Evolutionary conservation across 768 basidiomycete species (phyloP), one percentile per base, ranked within the genome.

Genomic region (Saitozyma podzolica): DNA sequence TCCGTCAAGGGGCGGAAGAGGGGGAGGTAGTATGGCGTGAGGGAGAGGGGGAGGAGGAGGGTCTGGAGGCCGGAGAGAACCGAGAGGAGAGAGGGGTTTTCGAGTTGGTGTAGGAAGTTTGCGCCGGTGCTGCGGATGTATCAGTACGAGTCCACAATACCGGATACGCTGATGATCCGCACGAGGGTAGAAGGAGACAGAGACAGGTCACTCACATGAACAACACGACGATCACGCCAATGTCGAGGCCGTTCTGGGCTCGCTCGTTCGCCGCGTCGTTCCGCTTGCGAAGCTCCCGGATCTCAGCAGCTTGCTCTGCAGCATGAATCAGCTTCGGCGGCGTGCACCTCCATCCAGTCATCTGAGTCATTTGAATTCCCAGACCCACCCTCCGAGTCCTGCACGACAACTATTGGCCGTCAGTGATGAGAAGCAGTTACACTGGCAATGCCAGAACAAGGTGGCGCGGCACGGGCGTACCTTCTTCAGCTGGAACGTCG

Each of bases 281-380:
- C 63, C 65, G 61, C 20, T 40, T 37, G 41, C 62, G 45, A 17
- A 75, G 47, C 5, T 55, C 17, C 17, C 45, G 41, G 29, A 75
- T 72, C 62, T 75, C 68, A 1, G 54, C 54, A 11, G 72, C 73
- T 58, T 75, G 73, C 39, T 67, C 70, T 74, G 54, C 43, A 48
- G 19, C 5, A 19, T 58, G 14, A 45, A 45, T 49, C 17, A 60
- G 37, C 17, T 39, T 14, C 40, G 40, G 48, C 17, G 40, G 48
- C 17, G 11, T 49, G 40, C 39, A 47, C 57, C 14, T 54, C 47
- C 49, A 48, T 40, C 0, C 41, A 40, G 4, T 40, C 41, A 17
- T 20, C 13, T 6, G 1, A 7, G 8, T 11, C 13, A 52, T 29
- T 3, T 17, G 17, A 29, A 29, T 29, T 2, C 29, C 29, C 29